A percentile compares a stretch with the other conserved stretches of the same genome.
Evolutionary conservation across 805 yeast species (phyloP).

Genomic region (Yarrowia sp.): DNA sequence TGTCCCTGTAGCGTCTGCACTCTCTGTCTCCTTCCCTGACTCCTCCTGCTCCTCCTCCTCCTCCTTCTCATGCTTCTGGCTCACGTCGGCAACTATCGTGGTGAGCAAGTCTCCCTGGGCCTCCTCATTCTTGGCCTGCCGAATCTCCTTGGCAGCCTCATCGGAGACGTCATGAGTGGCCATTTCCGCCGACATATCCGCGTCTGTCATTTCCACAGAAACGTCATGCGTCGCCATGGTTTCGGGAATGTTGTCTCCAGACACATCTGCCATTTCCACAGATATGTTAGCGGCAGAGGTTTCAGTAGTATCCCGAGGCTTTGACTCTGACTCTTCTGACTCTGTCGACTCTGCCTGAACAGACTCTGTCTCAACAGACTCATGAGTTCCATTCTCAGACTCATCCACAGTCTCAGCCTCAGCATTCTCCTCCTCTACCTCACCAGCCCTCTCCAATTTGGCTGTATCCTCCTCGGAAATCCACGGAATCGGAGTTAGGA

Average conservation of each 20-base stretch:
- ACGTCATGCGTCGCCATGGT: neutral
- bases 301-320: too few species aligned
- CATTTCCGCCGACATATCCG: neutral
- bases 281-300: neutral
- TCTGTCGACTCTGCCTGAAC: neutral
- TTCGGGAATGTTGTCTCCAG: neutral
- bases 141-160: neutral
- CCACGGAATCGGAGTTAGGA: constrained; percentile 23
- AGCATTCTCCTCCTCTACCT: too few species aligned
- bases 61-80: neutral
- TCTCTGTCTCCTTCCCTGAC: neutral
- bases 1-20: too few species aligned
- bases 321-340: too few species aligned
- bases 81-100: neutral
- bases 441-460: neutral
- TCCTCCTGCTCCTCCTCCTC: neutral
- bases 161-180: neutral
- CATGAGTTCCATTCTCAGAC: neutral
- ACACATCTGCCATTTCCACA: neutral
- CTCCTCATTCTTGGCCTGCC: neutral
- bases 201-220: constrained; percentile 22
- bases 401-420: neutral
- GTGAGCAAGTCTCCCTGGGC: neutral
- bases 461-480: neutral
- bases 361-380: neutral